These are phyloP conservation scores for Centella asiatica DNA, from an alignment of 129 eudicot species.

Conservation along the genomic window DNA sequence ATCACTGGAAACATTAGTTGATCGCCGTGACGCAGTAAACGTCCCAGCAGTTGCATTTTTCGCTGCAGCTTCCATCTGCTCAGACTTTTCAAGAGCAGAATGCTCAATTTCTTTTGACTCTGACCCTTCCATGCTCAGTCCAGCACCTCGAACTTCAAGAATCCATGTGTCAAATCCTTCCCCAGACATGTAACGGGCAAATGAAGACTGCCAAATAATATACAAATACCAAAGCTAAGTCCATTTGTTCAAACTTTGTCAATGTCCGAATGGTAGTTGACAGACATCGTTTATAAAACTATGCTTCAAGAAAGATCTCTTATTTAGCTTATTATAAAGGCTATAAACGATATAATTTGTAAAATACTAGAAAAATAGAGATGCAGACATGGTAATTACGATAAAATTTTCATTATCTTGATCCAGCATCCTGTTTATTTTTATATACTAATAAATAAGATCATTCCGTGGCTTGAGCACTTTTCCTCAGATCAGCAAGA, in stretches of 20 bases:
- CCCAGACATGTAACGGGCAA: constrained; percentile 93
- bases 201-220: constrained; percentile 53
- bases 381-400: too few species aligned
- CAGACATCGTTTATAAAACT: background rate
- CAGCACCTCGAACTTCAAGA: constrained; percentile 96
- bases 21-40: constrained; percentile 23
- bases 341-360: background rate
- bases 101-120: constrained; percentile 52
- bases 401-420: background rate
- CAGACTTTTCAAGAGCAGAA: constrained; percentile 61
- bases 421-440: background rate
- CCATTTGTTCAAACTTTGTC: background rate
- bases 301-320: background rate
- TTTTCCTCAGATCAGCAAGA: background rate
- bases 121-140: constrained; percentile 67
- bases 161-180: constrained; percentile 98
- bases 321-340: background rate
- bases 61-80: constrained; percentile 52
- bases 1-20: constrained; percentile 15
- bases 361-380: too few species aligned
- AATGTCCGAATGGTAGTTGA: background rate
- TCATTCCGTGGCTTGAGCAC: background rate
- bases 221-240: background rate
- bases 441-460: background rate
- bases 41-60: constrained; percentile 40